Evolutionary conservation across 1,284 basidiomycete species (phyloP).

Genomic region (Tylopilus orsonianus): DNA sequence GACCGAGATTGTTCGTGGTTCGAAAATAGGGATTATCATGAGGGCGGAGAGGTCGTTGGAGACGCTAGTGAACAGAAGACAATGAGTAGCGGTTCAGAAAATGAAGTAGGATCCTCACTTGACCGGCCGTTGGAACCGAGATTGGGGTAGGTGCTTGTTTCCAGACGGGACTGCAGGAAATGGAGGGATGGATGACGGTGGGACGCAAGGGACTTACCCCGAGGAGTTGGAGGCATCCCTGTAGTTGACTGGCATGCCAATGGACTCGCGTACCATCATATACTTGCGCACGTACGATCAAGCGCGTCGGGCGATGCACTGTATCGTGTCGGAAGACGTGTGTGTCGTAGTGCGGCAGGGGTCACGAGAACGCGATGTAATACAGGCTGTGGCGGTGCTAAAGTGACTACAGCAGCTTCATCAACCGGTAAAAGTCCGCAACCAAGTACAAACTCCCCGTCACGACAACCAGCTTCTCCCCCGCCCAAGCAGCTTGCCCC

Average conservation of each 20-base stretch:
- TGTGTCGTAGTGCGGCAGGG: constrained; percentile 2
- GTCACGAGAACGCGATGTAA: constrained; percentile 1
- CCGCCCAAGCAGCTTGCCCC: constrained; percentile 5
- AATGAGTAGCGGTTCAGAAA: not conserved
- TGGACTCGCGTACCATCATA: constrained; percentile 11
- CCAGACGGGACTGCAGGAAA: constrained; percentile 18
- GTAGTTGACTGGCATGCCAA: constrained; percentile 17
- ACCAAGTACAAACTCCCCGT: constrained; percentile 92
- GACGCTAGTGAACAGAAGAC: constrained; percentile 17
- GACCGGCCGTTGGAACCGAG: constrained; percentile 10
- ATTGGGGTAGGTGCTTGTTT: constrained; percentile 25
- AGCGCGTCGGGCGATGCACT: constrained; percentile 8
- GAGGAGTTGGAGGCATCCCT: constrained; percentile 34
- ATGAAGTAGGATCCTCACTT: constrained; percentile 19
- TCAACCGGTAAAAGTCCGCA: constrained; percentile 80
- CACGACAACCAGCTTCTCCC: constrained; percentile 56
- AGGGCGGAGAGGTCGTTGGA: not conserved
- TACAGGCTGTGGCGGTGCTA: not conserved
- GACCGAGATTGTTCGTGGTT: constrained; percentile 1
- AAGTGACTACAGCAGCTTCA: constrained; percentile 19
- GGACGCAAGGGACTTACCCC: constrained; percentile 16
- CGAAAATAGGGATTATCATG: constrained; percentile 25
- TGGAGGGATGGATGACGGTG: constrained; percentile 7
- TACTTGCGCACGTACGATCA: constrained; percentile 14
- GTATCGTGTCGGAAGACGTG: constrained; percentile 16